phyloP scores from a whole-genome alignment of 352 stramenopile genomes.

The Phytophthora pini region DNA sequence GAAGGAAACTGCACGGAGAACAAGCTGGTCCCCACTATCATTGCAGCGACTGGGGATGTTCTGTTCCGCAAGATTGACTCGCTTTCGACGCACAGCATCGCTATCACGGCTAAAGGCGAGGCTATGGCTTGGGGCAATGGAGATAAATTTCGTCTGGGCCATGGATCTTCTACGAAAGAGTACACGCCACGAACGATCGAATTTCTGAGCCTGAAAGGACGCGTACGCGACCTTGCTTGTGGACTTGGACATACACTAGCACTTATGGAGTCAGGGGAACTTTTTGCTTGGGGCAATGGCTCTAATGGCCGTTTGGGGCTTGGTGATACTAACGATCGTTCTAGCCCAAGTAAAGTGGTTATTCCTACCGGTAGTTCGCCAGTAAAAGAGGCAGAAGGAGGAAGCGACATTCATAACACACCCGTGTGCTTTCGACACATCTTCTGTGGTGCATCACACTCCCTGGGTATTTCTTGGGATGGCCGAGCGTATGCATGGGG shows the following conservation, averaged over 20 bases:
- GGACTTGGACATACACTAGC: conserved; percentile 74
- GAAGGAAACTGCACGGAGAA: conserved; percentile 88
- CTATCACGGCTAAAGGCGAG: conserved; percentile 67
- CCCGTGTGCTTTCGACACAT: conserved; percentile 44
- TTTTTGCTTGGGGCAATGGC: conserved; percentile 88
- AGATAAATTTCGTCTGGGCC: conserved; percentile 82
- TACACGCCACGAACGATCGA: conserved; percentile 72
- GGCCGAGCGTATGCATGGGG: conserved; percentile 73
- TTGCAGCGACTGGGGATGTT: conserved; percentile 58
- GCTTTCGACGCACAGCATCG: conserved; percentile 84
- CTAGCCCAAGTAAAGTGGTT: conserved; percentile 48
- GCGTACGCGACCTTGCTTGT: conserved; percentile 65
- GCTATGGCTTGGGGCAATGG: conserved; percentile 86
- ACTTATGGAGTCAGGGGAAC: conserved; percentile 61
- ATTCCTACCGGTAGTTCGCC: not conserved
- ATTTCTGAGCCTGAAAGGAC: conserved; percentile 61
- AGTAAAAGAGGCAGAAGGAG: conserved; percentile 2
- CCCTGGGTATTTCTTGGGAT: conserved; percentile 62
- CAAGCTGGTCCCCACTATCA: conserved; percentile 70
- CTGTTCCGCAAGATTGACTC: conserved; percentile 80
- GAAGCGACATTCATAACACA: not conserved
- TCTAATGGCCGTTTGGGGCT: conserved; percentile 85
- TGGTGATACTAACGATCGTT: conserved; percentile 79
- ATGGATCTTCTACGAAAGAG: conserved; percentile 77
- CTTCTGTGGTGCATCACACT: conserved; percentile 83